Evolutionary conservation across 805 yeast genomes (phyloP).

Genomic region (Kluyveromyces lactis): DNA sequence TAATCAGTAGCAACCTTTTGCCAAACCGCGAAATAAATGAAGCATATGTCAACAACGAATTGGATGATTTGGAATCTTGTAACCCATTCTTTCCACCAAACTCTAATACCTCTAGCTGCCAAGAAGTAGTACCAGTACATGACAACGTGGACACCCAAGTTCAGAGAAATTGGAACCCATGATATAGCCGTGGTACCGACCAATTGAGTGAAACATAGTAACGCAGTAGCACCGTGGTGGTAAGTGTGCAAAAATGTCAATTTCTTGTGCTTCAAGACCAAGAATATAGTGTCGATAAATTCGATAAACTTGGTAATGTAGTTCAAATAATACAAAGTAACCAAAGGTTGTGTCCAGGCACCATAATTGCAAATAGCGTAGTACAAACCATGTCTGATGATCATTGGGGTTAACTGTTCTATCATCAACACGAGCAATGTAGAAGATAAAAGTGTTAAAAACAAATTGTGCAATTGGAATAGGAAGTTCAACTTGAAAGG

Average conservation of each 20-base stretch:
- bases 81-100: slow-evolving; percentile 99
- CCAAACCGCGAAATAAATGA: slow-evolving; percentile 90
- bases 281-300: slow-evolving; percentile 82
- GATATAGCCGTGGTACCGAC: slow-evolving; percentile 84
- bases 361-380: slow-evolving; percentile 71
- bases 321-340: slow-evolving; percentile 80
- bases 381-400: slow-evolving; percentile 66
- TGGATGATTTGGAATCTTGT: slow-evolving; percentile 93
- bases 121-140: slow-evolving; percentile 98
- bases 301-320: slow-evolving; percentile 85
- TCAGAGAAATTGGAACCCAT: slow-evolving; percentile 89
- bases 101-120: slow-evolving; percentile 85
- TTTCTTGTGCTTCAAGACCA: slow-evolving; percentile 87
- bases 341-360: slow-evolving; percentile 80
- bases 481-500: slow-evolving; percentile 67
- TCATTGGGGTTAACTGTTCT: slow-evolving; percentile 81
- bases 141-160: slow-evolving; percentile 86
- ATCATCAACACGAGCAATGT: slow-evolving; percentile 56
- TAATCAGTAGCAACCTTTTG: slow-evolving; percentile 45
- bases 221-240: slow-evolving; percentile 97
- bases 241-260: slow-evolving; percentile 89
- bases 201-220: slow-evolving; percentile 87
- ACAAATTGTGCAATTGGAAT: slow-evolving; percentile 80
- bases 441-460: slow-evolving; percentile 63
- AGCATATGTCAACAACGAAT: slow-evolving; percentile 78